Evolutionary conservation across 805 yeast species (phyloP).

Genomic region (Saccharomycopsis amapae): DNA sequence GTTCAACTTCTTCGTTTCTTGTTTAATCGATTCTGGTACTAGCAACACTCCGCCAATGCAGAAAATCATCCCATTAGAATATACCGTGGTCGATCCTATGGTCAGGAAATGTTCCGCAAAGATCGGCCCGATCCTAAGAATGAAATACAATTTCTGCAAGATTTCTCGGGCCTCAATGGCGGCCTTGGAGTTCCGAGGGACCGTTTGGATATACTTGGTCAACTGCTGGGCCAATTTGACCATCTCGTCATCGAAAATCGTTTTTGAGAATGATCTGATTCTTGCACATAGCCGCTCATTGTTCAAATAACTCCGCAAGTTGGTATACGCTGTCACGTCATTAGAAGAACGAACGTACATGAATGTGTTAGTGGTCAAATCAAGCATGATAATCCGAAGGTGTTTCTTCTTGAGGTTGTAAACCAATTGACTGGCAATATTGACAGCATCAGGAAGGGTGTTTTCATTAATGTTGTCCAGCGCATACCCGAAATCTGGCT

Average conservation of each 20-base stretch:
- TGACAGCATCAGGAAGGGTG: slow-evolving; percentile 4
- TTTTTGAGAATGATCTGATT: no score
- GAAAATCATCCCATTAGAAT: slow-evolving; percentile 1
- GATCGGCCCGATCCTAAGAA: not conserved
- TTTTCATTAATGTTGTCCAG: no score
- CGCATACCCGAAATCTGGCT: not conserved
- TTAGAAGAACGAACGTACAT: not conserved
- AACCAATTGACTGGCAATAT: not conserved
- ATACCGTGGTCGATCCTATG: not conserved
- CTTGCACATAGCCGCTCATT: no score
- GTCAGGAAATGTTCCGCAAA: not conserved
- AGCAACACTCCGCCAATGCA: slow-evolving; percentile 2
- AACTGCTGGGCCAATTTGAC: no score
- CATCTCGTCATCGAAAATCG: no score
- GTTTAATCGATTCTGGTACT: not conserved
- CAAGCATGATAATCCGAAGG: slow-evolving; percentile 3
- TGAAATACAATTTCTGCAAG: slow-evolving; percentile 1
- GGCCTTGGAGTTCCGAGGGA: no score
- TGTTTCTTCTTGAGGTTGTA: not conserved
- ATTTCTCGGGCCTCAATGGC: no score
- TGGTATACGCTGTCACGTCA: not conserved
- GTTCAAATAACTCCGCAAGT: not conserved
- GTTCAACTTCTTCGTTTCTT: not conserved
- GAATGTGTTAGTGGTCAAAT: not conserved
- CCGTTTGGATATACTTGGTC: no score